These are phyloP conservation scores for Backusella morwellensis DNA, from an alignment of 192 early-diverging fungal genomes.

Conservation along the genomic window DNA sequence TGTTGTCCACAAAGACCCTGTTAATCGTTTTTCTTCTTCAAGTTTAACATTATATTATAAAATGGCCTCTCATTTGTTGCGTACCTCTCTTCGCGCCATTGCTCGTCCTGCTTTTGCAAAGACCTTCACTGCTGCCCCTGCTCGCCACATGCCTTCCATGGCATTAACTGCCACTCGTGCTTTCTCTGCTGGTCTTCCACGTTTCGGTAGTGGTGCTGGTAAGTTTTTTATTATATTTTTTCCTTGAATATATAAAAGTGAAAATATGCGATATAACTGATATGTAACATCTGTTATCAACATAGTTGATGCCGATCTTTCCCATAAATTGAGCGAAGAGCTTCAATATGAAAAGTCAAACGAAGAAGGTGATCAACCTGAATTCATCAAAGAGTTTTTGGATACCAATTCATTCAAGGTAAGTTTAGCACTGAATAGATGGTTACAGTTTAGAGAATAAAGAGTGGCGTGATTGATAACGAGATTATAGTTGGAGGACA, in stretches of 20 bases:
- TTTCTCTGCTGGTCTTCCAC: slow-evolving; percentile 13
- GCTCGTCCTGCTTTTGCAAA: slow-evolving; percentile 11
- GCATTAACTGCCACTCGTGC: slow-evolving; percentile 13
- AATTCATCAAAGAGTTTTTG: slow-evolving; percentile 75
- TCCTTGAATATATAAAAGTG: background rate
- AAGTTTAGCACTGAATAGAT: background rate
- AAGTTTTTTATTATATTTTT: background rate
- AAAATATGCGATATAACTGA: background rate
- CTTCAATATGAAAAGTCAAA: slow-evolving; percentile 71
- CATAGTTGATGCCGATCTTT: slow-evolving; percentile 66
- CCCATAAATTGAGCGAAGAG: slow-evolving; percentile 72
- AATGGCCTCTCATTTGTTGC: slow-evolving; percentile 23
- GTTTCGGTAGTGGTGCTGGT: slow-evolving; percentile 13
- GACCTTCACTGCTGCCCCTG: background rate
- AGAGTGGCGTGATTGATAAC: background rate
- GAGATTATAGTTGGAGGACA: slow-evolving; percentile 68
- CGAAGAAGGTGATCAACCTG: slow-evolving; percentile 52
- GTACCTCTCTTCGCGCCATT: slow-evolving; percentile 19
- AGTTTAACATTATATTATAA: background rate
- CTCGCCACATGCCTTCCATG: slow-evolving; percentile 7
- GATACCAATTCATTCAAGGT: slow-evolving; percentile 60
- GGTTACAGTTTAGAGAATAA: background rate
- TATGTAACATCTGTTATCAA: background rate
- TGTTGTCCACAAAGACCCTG: background rate
- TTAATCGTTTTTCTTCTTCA: background rate